Conservation (phyloP, 192 early-diverging fungal genomes). For the Gigaspora rosea region DNA sequence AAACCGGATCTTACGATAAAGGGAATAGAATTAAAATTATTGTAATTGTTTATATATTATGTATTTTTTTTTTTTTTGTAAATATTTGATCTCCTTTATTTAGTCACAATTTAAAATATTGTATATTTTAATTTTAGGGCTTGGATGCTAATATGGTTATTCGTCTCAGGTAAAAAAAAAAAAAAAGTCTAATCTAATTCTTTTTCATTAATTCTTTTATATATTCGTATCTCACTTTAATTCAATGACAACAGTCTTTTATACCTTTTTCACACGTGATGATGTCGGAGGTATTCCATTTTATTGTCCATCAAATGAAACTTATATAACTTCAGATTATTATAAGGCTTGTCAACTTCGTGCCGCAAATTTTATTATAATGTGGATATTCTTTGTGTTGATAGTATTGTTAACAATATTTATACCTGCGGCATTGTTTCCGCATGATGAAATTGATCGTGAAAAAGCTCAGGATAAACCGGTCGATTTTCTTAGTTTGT, state of each 20-base stretch:
- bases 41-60: background rate
- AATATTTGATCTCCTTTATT: background rate
- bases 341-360: background rate
- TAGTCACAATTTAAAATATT: background rate
- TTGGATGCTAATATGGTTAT: too few relatives aligned
- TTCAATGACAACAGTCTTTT: background rate
- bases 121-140: too few relatives aligned
- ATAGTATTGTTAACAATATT: background rate
- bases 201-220: background rate
- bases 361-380: conserved; percentile 7
- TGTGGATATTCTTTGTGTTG: background rate
- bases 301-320: conserved; percentile 7
- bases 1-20: background rate
- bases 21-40: background rate
- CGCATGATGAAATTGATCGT: background rate
- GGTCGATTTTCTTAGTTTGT: too few relatives aligned
- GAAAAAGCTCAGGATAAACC: background rate
- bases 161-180: background rate
- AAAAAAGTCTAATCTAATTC: background rate
- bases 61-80: background rate
- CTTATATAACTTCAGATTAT: background rate
- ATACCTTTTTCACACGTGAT: background rate
- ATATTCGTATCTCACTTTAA: background rate
- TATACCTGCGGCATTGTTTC: background rate
- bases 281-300: conserved; percentile 9